Percentiles rank a stretch among this genome's conserved stretches.
phyloP scores from a whole-genome alignment of 2,329 filamentous ascomycete genomes.

The Xylaria multiplex region DNA sequence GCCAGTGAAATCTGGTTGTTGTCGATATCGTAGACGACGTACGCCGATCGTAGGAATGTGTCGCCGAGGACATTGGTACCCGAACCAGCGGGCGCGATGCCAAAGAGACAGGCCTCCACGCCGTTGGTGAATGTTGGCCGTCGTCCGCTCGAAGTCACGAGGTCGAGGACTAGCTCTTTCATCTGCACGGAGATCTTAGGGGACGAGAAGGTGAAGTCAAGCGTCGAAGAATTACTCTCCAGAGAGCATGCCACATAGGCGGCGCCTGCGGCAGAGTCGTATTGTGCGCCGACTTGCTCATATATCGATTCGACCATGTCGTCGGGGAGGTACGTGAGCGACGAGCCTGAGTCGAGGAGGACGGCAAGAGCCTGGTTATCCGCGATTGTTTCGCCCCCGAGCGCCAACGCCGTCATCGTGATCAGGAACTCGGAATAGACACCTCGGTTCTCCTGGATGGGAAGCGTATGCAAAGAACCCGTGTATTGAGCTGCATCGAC shows the following conservation, averaged over 20 bases:
- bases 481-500: conserved; percentile 73
- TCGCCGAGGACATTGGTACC: conserved; percentile 74
- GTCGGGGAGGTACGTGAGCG: conserved; percentile 73
- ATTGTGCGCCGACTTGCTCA: conserved; percentile 57
- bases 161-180: conserved; percentile 68
- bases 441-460: conserved; percentile 66
- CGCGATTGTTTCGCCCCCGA: conserved; percentile 57
- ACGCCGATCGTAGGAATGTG: conserved; percentile 78
- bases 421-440: conserved; percentile 72
- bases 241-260: conserved; percentile 72
- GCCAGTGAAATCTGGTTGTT: conserved; percentile 78
- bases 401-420: conserved; percentile 69
- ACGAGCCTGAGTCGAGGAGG: conserved; percentile 76
- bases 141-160: conserved; percentile 58
- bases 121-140: conserved; percentile 65
- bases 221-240: conserved; percentile 52
- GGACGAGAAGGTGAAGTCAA: conserved; percentile 66
- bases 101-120: conserved; percentile 71
- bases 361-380: conserved; percentile 66
- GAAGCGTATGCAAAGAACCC: conserved; percentile 72
- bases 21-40: conserved; percentile 78
- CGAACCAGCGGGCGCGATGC: conserved; percentile 67
- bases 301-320: conserved; percentile 58
- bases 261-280: conserved; percentile 60
- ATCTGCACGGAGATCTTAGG: conserved; percentile 65